These are phyloP conservation scores for Emergomyces orientalis DNA, from an alignment of 2,329 filamentous ascomycete genomes.

Conservation along the genomic window DNA sequence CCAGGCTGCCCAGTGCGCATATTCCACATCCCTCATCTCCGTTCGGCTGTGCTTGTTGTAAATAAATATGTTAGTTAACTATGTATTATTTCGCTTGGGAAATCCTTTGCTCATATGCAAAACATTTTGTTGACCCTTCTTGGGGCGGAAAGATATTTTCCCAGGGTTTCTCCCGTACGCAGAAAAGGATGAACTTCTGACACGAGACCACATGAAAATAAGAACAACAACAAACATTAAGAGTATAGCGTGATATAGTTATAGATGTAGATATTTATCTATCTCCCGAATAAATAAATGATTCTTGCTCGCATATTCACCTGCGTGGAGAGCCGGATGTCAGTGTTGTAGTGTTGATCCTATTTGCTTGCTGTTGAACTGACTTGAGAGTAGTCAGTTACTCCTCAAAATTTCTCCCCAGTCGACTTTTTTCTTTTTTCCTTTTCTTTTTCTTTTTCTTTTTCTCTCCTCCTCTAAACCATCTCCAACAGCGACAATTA, in stretches of 20 bases:
- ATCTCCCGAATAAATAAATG: not conserved
- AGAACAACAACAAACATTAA: not conserved
- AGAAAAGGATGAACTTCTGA: no score
- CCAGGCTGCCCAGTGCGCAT: no score
- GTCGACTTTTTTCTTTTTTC: not conserved
- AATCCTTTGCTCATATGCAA: not conserved
- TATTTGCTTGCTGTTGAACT: no score
- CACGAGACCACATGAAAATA: not conserved
- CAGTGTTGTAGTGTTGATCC: no score
- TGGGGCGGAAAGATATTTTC: no score
- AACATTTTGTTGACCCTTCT: no score
- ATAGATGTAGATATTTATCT: not conserved
- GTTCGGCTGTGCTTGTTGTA: no score
- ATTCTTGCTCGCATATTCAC: not conserved
- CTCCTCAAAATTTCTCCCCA: not conserved
- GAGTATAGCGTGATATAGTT: not conserved
- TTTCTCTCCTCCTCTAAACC: not conserved
- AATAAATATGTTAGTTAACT: not conserved
- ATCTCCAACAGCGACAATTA: no score
- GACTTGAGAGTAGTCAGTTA: no score
- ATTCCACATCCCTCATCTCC: no score
- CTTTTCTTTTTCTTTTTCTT: not conserved
- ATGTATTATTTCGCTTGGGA: not conserved
- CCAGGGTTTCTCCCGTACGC: no score
- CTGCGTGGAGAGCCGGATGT: not conserved